Evolutionary conservation across 495 filamentous ascomycete species (phyloP).

Genomic region (Aspergillus diversus): DNA sequence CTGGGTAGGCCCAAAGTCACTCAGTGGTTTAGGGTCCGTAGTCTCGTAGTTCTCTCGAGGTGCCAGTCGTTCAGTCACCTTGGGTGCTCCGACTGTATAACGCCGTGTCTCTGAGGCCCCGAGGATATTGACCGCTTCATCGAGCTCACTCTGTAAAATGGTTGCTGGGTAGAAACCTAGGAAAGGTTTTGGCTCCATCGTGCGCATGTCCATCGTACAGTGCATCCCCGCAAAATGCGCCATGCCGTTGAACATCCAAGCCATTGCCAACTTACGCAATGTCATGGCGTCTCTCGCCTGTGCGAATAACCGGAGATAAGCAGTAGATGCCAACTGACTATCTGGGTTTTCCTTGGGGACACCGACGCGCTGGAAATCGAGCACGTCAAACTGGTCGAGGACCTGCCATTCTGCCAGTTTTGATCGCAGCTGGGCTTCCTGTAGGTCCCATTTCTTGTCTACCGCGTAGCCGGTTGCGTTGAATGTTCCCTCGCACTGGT

Average conservation of each 20-base stretch:
- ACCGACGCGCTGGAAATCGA: not conserved
- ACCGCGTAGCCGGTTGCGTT: not conserved
- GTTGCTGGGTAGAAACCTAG: slow-evolving; percentile 25
- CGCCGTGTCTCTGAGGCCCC: not conserved
- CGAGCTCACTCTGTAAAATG: slow-evolving; percentile 20
- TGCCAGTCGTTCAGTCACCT: not conserved
- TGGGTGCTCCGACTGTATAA: not conserved
- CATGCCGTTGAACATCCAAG: too few species aligned
- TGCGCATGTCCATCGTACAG: slow-evolving; percentile 20
- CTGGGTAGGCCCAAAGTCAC: slow-evolving; percentile 20
- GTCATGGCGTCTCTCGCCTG: not conserved
- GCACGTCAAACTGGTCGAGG: slow-evolving; percentile 1
- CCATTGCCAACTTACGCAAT: too few species aligned
- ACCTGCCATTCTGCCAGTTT: not conserved
- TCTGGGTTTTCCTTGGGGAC: not conserved
- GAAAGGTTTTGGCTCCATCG: slow-evolving; percentile 23
- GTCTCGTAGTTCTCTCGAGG: slow-evolving; percentile 17
- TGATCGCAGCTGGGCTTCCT: not conserved
- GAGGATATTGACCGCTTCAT: not conserved
- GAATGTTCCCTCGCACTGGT: not conserved
- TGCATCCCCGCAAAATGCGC: too few species aligned
- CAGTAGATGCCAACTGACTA: not conserved
- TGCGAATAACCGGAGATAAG: not conserved
- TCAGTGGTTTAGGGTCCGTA: not conserved
- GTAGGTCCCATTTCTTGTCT: not conserved